Evolutionary conservation across 371 early-diverging fungal genomes (phyloP), one percentile per base, ranked within the genome.

Genomic region (Mucor piriformis): DNA sequence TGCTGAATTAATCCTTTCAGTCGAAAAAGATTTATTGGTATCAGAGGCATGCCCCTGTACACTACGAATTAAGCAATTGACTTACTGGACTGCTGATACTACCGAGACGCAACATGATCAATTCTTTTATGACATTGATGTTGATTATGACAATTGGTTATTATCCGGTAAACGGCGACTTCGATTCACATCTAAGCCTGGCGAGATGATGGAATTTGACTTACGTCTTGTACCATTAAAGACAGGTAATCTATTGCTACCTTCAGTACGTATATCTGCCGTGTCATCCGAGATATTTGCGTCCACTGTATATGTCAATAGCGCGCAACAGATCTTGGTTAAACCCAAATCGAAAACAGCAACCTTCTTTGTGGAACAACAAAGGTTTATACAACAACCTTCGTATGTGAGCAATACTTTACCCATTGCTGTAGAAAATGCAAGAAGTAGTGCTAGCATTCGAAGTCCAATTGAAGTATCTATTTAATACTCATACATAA

Each of bases 141-240:
- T 84, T 1, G 86, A 88, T 52, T 86, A 86, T 61, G 83, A 84
- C 33, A 83, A 84, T 59, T 91, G 91, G 91, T 50, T 90, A 8
- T 59, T 91, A 6, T 73, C 87, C 13, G 92, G 92, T 6, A 83
- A 86, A 62, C 76, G 82, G 54, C 82, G 86, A 46, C 61, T 83
- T 35, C 67, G 83, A 4, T 86, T 91, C 60, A 49, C 49, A 11
- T 81, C 85, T 27, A 83, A 88, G 83, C 78, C 82, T 38, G 88
- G 80, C 20, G 70, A 81, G 50, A 73, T 67, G 1, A 62, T 74
- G 23, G 83, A 80, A 43, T 87, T 88, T 50, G 60, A 74, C 6
- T 59, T 91, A 16, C 77, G 78, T 10, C 64, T 91, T 27, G 79
- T 87, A 0, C 87, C 91, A 16, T 63, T 91, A 15, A 82, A 84